These are phyloP conservation scores for Silybum marianum DNA, from an alignment of 129 eudicot species.

Conservation along the genomic window DNA sequence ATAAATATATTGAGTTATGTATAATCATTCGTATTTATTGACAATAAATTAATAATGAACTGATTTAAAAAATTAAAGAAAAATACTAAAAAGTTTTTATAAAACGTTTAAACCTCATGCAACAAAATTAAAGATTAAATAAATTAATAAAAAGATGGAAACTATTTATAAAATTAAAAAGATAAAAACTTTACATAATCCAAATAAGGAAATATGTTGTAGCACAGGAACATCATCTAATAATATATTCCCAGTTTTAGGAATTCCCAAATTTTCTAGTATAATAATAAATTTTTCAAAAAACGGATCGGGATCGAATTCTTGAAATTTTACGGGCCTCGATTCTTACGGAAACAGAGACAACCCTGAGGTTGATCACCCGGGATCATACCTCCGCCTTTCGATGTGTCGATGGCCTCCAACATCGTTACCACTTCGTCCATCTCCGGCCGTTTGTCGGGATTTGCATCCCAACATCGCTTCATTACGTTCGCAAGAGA, in stretches of 20 bases:
- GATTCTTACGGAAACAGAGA: slow-evolving; percentile 70
- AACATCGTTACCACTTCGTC: slow-evolving; percentile 80
- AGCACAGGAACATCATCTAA: slow-evolving; percentile 28
- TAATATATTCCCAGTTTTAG: slow-evolving; percentile 27
- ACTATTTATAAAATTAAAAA: not conserved
- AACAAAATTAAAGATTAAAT: not conserved
- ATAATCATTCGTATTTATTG: not conserved
- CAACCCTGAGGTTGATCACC: slow-evolving; percentile 75
- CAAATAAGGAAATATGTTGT: slow-evolving; percentile 33
- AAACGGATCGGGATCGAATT: not conserved
- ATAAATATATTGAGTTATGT: not conserved
- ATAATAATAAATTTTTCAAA: slow-evolving; percentile 22
- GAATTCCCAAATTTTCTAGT: slow-evolving; percentile 27
- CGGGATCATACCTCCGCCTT: slow-evolving; percentile 96
- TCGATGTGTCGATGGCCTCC: slow-evolving; percentile 84
- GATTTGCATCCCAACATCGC: slow-evolving; percentile 91
- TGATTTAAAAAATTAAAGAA: not conserved
- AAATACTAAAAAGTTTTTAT: not conserved
- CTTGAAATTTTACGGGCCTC: slow-evolving; percentile 63
- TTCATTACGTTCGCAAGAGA: slow-evolving; percentile 82
- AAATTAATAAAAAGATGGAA: not conserved
- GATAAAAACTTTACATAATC: slow-evolving; percentile 36
- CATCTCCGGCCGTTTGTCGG: slow-evolving; percentile 88
- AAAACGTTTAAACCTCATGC: not conserved
- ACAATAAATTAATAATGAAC: not conserved